These are phyloP conservation scores for Aspergillus persii DNA, from an alignment of 2,329 filamentous ascomycete species.

Conservation along the genomic window DNA sequence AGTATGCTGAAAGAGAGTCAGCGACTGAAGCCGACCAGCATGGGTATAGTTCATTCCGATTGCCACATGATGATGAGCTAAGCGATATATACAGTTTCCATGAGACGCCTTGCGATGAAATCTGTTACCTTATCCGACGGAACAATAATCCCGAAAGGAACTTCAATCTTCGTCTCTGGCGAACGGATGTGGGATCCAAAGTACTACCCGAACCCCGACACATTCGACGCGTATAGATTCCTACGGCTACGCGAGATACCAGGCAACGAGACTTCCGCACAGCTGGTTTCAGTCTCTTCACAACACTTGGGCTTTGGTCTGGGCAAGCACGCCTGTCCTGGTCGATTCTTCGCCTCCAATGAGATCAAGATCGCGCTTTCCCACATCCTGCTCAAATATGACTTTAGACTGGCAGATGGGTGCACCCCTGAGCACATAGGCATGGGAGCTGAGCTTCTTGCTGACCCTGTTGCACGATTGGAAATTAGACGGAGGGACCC, in stretches of 20 bases:
- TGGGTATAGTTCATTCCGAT: slow-evolving; percentile 12
- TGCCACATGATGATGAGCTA: no score
- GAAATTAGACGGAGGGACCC: background rate
- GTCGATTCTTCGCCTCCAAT: slow-evolving; percentile 5
- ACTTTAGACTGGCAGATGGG: background rate
- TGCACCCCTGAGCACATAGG: background rate
- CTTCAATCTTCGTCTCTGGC: slow-evolving; percentile 1
- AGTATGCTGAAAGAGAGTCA: slow-evolving; percentile 43
- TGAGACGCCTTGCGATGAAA: background rate
- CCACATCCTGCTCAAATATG: slow-evolving; percentile 6
- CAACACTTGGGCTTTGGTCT: slow-evolving; percentile 28
- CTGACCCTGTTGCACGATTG: background rate
- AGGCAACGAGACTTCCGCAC: slow-evolving; percentile 3
- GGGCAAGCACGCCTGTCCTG: slow-evolving; percentile 20
- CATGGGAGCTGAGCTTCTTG: background rate
- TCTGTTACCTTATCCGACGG: slow-evolving; percentile 11
- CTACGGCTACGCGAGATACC: slow-evolving; percentile 5
- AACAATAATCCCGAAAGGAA: slow-evolving; percentile 4
- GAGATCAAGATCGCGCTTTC: slow-evolving; percentile 1
- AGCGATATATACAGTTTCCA: background rate
- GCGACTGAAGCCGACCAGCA: slow-evolving; percentile 27
- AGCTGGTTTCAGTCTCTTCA: slow-evolving; percentile 16
- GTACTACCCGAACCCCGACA: slow-evolving; percentile 1
- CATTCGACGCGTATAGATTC: slow-evolving; percentile 14
- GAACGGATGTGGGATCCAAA: slow-evolving; percentile 4